These are phyloP conservation scores for Solanum pennellii DNA, from an alignment of 257 asterid species.

Conservation along the genomic window DNA sequence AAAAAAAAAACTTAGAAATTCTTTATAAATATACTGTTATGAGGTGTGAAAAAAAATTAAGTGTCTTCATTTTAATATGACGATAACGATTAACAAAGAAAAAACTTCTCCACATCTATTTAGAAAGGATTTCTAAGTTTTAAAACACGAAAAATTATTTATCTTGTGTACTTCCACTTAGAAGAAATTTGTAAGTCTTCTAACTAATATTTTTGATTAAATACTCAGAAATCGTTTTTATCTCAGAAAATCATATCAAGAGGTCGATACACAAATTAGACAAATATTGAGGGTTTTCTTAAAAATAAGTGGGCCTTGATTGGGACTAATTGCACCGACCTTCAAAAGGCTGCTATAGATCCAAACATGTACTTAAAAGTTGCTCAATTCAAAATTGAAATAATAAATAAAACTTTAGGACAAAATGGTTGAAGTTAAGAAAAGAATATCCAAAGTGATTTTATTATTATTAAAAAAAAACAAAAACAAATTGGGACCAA, in stretches of 20 bases:
- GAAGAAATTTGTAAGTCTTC: background rate
- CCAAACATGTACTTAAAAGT: background rate
- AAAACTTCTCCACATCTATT: background rate
- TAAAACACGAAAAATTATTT: background rate
- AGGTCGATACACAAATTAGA: background rate
- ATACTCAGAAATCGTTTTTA: background rate
- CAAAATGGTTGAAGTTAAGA: background rate
- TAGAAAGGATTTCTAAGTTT: background rate
- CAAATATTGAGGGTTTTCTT: background rate
- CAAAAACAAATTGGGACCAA: background rate
- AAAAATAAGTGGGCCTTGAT: constrained; percentile 28
- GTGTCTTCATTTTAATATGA: background rate
- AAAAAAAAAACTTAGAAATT: no score
- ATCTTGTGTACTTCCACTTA: background rate
- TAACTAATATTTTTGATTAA: background rate
- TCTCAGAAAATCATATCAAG: background rate
- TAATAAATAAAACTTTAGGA: background rate
- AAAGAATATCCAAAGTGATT: background rate
- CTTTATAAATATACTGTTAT: background rate
- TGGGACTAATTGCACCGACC: constrained; percentile 35
- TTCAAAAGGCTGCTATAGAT: constrained; percentile 19
- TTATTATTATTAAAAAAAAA: no score
- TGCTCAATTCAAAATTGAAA: background rate
- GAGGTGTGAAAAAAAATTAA: background rate
- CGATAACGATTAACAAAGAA: background rate